A percentile compares a stretch with the other conserved stretches of the same genome.
Conservation (phyloP, 2,329 filamentous ascomycete genomes). For the Eutypa lata region DNA sequence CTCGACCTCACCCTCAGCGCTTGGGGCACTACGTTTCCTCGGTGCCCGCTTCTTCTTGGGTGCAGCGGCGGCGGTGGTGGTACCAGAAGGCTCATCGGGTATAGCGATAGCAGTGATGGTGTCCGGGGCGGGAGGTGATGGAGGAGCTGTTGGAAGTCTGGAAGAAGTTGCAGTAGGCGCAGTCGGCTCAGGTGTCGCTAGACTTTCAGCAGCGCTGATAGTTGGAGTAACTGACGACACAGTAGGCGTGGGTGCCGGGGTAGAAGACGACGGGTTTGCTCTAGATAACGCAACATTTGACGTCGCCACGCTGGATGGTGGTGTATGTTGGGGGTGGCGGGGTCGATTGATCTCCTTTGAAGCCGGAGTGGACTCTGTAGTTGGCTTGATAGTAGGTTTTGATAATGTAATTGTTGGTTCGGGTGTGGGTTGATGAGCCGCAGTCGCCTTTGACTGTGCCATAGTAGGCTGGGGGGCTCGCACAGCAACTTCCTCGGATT, state of each 20-base stretch:
- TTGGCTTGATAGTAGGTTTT: background rate
- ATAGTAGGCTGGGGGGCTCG: background rate
- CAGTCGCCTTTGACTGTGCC: background rate
- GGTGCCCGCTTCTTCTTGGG: constrained; percentile 5
- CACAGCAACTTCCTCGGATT: background rate
- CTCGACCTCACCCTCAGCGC: background rate
- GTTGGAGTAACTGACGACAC: background rate
- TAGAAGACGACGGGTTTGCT: background rate
- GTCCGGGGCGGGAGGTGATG: background rate
- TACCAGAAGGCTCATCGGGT: background rate
- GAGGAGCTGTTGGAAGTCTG: background rate
- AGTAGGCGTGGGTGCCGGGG: background rate
- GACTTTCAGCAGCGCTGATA: background rate
- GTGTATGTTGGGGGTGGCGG: background rate
- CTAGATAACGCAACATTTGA: background rate
- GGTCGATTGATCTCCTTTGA: background rate
- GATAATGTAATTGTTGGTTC: background rate
- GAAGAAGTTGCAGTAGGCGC: background rate
- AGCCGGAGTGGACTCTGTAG: background rate
- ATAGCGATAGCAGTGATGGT: background rate
- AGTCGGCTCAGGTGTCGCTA: background rate
- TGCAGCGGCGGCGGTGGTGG: background rate
- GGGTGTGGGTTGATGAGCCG: background rate
- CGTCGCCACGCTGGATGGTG: background rate
- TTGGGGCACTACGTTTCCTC: background rate